Evolutionary conservation across 2,329 filamentous ascomycete genomes (phyloP), one percentile per base, ranked within the genome.

Genomic region (Ceratocystis destructans): DNA sequence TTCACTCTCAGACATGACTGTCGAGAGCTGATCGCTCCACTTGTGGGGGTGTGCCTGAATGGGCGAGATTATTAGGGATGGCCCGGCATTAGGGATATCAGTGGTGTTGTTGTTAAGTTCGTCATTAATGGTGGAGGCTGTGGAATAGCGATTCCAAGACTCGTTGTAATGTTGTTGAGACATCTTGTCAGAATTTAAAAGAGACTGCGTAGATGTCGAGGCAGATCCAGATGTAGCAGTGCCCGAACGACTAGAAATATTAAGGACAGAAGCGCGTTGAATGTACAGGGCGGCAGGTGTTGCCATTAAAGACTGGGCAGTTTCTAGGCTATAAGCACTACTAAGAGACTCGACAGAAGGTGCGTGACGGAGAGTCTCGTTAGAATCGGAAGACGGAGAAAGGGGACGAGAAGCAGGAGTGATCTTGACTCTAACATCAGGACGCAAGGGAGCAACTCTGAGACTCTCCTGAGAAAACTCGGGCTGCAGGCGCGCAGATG

Each of bases 11-110:
- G 84, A 86, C 73, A 81, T 76, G 68, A 87, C 83, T 57, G 83
- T 85, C 48, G 84, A 87, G 53, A 86, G 77, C 73, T 85, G 83
- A 57, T 82, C 81, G 73, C 83, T 85, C 83, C 83, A 86, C 78
- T 82, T 82, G 71, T 84, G 82, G 66, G 79, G 77, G 67, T 78
- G 73, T 61, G 78, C 72, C 69, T 80, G 73, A 78, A 82, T 82
- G 70, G 71, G 71, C 31, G 45, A 48, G 22, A 64, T 53, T 17
- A 37, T 33, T 20, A 46, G 25, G 20, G 61, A 63, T 31, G 61
- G 62, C 22, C 64, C 64, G 7, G 67, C 48, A 20, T 37, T 45
- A 17, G 62, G 25, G 12, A 25, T 33, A 10, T 41, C 37, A 5
- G 3, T 25, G 22, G 3, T 25, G 22, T 46, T n/a, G n/a, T 64